A percentile compares a stretch with the other conserved stretches of the same genome.
These are phyloP conservation scores for Eurotiales sp. DNA, from an alignment of 2,329 filamentous ascomycete genomes.

Conservation along the genomic window DNA sequence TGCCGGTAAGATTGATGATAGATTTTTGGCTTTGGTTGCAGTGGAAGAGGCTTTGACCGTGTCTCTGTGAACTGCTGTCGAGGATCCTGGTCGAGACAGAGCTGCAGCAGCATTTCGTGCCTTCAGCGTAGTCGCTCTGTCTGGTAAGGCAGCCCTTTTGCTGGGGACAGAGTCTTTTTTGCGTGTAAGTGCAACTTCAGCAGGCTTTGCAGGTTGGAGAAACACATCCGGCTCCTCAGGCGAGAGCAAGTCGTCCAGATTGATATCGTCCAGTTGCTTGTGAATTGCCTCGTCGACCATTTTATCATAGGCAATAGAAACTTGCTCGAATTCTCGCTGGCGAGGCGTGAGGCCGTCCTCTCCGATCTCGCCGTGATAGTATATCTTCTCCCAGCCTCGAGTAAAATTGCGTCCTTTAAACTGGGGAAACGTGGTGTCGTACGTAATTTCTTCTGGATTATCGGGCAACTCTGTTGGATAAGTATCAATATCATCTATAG, in stretches of 20 bases:
- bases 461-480: slow-evolving; percentile 47
- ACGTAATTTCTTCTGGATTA: slow-evolving; percentile 41
- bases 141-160: neutral
- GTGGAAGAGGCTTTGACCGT: slow-evolving; percentile 18
- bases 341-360: slow-evolving; percentile 60
- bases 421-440: slow-evolving; percentile 49
- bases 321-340: slow-evolving; percentile 66
- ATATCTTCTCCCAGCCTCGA: slow-evolving; percentile 49
- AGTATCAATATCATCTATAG: slow-evolving; percentile 38
- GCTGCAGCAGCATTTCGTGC: slow-evolving; percentile 40
- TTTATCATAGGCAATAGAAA: slow-evolving; percentile 59
- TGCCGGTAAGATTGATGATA: slow-evolving; percentile 28
- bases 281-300: slow-evolving; percentile 65
- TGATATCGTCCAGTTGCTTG: slow-evolving; percentile 59
- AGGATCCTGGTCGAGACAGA: slow-evolving; percentile 29
- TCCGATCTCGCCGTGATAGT: slow-evolving; percentile 45
- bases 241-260: slow-evolving; percentile 47
- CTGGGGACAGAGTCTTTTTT: slow-evolving; percentile 22
- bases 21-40: slow-evolving; percentile 33
- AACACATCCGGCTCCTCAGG: slow-evolving; percentile 25
- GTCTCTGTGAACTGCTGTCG: slow-evolving; percentile 31
- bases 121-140: slow-evolving; percentile 34
- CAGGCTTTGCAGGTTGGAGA: slow-evolving; percentile 22
- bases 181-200: slow-evolving; percentile 22
- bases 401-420: slow-evolving; percentile 53